Evolutionary conservation across 2,329 filamentous ascomycete genomes (phyloP).

Genomic region (Exophiala phaeomuriformis): DNA sequence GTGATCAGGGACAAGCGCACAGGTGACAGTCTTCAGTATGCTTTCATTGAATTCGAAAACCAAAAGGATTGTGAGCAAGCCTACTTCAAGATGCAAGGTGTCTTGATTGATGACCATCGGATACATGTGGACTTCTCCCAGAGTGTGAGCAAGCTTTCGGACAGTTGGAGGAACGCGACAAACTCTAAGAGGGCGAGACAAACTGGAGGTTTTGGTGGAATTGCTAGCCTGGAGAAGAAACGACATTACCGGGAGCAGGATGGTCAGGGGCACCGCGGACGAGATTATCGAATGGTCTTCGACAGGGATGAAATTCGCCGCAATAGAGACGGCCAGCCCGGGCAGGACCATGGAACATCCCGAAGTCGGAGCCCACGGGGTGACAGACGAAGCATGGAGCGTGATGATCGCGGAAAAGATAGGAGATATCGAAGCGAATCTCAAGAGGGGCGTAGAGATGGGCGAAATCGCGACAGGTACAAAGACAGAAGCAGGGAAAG

Average conservation of each 20-base stretch:
- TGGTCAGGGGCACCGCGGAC: slow-evolving; percentile 37
- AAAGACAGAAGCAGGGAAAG: slow-evolving; percentile 36
- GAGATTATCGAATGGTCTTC: slow-evolving; percentile 72
- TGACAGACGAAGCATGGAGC: slow-evolving; percentile 21
- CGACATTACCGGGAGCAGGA: slow-evolving; percentile 75
- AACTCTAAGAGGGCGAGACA: slow-evolving; percentile 66
- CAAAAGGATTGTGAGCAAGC: slow-evolving; percentile 89
- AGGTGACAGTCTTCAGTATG: slow-evolving; percentile 91
- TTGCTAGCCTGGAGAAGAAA: slow-evolving; percentile 79
- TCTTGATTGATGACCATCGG: slow-evolving; percentile 90
- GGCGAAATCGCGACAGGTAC: slow-evolving; percentile 32
- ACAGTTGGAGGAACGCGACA: slow-evolving; percentile 78
- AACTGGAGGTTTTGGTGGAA: slow-evolving; percentile 81
- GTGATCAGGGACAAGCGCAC: slow-evolving; percentile 91
- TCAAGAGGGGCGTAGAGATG: slow-evolving; percentile 14
- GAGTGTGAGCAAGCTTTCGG: slow-evolving; percentile 77
- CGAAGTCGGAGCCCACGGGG: slow-evolving; percentile 41
- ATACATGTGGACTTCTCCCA: slow-evolving; percentile 99
- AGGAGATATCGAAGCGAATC: slow-evolving; percentile 3
- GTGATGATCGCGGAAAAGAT: neutral
- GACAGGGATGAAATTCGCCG: slow-evolving; percentile 59
- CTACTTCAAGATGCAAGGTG: slow-evolving; percentile 98
- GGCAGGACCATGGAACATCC: slow-evolving; percentile 26
- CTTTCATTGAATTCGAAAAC: slow-evolving; percentile 93
- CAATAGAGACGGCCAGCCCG: slow-evolving; percentile 5